Conservation (phyloP, 2,329 filamentous ascomycete species). For the Cladobotryum mycophilum region DNA sequence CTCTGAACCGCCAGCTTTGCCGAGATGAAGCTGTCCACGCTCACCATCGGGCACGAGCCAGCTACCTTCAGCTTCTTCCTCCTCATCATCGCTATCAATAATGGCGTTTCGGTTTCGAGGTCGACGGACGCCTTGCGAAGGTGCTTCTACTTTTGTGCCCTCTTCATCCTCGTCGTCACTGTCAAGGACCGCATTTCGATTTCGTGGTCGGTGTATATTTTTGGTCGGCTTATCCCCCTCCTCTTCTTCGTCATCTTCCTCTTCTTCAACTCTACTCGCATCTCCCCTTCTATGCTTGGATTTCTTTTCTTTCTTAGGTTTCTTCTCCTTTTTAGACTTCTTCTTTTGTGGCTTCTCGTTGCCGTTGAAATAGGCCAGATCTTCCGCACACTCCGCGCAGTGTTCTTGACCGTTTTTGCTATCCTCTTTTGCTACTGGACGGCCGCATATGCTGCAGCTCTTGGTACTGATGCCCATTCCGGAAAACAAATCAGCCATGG, state of each 20-base stretch:
- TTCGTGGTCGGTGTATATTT: constrained; percentile 33
- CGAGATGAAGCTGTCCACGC: constrained; percentile 54
- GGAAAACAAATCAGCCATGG: constrained; percentile 78
- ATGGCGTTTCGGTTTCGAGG: constrained; percentile 50
- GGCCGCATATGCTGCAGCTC: constrained; percentile 79
- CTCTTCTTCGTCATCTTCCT: constrained; percentile 26
- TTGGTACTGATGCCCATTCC: constrained; percentile 72
- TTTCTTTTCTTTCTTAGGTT: constrained; percentile 34
- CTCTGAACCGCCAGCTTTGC: constrained; percentile 75
- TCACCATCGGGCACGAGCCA: constrained; percentile 73
- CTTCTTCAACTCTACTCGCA: background rate
- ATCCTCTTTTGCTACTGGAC: constrained; percentile 51
- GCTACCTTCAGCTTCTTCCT: constrained; percentile 62
- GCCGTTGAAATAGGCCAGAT: constrained; percentile 59
- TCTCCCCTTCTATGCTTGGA: constrained; percentile 19
- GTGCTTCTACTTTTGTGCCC: constrained; percentile 33
- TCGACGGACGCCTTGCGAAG: constrained; percentile 23
- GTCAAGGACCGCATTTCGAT: constrained; percentile 54
- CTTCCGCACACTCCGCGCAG: constrained; percentile 69
- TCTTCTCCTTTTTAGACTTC: constrained; percentile 22
- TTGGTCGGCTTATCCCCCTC: constrained; percentile 27
- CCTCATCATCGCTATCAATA: constrained; percentile 55
- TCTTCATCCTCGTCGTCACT: constrained; percentile 54
- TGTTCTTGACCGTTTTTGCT: constrained; percentile 36
- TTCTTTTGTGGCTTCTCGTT: constrained; percentile 35